These are phyloP conservation scores for Arthrobotrys megalospora DNA, from an alignment of 2,329 filamentous ascomycete genomes.

Conservation along the genomic window DNA sequence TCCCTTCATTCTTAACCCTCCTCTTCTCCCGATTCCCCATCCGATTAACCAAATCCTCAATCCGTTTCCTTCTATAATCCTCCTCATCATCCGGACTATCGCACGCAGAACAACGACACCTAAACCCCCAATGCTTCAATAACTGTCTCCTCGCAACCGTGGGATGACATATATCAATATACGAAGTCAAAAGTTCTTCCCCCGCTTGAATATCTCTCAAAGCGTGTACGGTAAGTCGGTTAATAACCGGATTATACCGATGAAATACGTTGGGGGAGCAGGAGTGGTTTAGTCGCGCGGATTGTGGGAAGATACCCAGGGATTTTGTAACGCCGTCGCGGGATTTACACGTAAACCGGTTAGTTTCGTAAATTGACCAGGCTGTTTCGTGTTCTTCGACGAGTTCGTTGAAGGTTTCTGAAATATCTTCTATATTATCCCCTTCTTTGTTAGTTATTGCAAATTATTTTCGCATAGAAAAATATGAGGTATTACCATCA, in stretches of 20 bases:
- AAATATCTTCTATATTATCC: slow-evolving; percentile 25
- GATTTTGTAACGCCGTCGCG: neutral
- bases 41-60: slow-evolving; percentile 34
- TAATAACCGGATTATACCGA: slow-evolving; percentile 62
- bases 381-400: slow-evolving; percentile 44
- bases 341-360: slow-evolving; percentile 55
- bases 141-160: slow-evolving; percentile 24
- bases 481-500: no score
- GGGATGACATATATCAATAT: slow-evolving; percentile 61
- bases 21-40: slow-evolving; percentile 35
- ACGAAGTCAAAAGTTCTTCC: slow-evolving; percentile 64
- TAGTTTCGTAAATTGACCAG: slow-evolving; percentile 60
- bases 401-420: slow-evolving; percentile 38
- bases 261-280: slow-evolving; percentile 64
- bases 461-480: no score
- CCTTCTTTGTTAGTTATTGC: neutral
- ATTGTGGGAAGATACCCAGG: slow-evolving; percentile 63
- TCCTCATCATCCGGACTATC: slow-evolving; percentile 37
- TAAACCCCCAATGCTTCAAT: slow-evolving; percentile 54
- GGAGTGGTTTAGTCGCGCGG: slow-evolving; percentile 65
- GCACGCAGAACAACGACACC: slow-evolving; percentile 45
- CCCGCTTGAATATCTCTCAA: slow-evolving; percentile 63
- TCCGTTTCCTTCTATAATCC: slow-evolving; percentile 43
- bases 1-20: slow-evolving; percentile 5
- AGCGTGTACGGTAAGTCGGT: slow-evolving; percentile 63